Base-by-base conservation (phyloP, 331 rosid species). In the Malus hybrid region DNA sequence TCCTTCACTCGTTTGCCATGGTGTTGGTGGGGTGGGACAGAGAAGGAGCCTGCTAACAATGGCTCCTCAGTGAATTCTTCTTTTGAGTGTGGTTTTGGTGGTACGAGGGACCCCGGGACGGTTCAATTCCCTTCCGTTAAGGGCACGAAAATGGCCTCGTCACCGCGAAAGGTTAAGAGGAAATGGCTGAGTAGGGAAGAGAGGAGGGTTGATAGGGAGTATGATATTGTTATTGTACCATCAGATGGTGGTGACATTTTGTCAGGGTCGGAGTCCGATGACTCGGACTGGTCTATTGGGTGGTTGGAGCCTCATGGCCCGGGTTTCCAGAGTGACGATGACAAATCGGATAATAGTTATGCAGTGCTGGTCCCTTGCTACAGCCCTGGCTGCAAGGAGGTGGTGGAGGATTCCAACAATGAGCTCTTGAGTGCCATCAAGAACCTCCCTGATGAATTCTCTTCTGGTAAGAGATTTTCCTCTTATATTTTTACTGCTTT, bases 231-330 rank as follows among this genome's bases (percentile, higher is more conserved):
- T 32, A 54, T 94, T 87, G 99, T 94, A 20, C 86, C 96, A 74
- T 86, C 98, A 18, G 97, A 88, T 77, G 97, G 90, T 75, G 96
- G 84, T 69, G 96, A 79, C 42, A 85, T 87, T 73, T 72, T 89
- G 63, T 91, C 96, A 2, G 91, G 87, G 42, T 77, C 94, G 19
- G 98, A 94, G 70, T 88, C 97, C 70, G 98, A 92, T 68, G 97
- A 79, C 76, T 87, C 97, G 1, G 99, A 94, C 60, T 89, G 91
- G 89, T 88, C 97, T 48, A 89, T 94, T 66, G 99, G 99, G n/a
- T 94, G 99, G 99, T 77, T 89, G 73, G 99, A 94, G 74, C 96
- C 99, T 80, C 96, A 88, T 52, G 97, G 93, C 44, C 81, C 90
- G 70, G 91, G 82, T 71, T 92, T 92, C 76, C 88, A 67, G 77